phyloP scores from a whole-genome alignment of 805 yeast genomes.

The Kodamaea jinghongensis region DNA sequence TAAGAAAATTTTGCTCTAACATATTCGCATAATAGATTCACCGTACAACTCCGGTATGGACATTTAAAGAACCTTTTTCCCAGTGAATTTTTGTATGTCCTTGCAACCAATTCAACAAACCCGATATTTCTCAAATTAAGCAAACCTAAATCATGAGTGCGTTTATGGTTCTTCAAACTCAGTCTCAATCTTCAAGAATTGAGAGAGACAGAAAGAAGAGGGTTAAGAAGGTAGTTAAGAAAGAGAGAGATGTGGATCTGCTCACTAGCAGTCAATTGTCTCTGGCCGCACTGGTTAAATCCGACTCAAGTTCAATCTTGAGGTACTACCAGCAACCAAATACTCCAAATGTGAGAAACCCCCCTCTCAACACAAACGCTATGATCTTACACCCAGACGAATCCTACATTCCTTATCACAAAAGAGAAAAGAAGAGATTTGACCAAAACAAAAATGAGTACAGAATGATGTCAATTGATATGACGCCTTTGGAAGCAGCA shows the following conservation, averaged over 20 bases:
- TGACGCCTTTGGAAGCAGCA: conserved; percentile 11
- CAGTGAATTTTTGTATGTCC: too few relatives aligned
- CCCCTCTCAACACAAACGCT: conserved; percentile 7
- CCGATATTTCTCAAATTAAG: too few relatives aligned
- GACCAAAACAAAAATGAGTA: conserved; percentile 12
- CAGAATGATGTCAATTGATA: conserved; percentile 6
- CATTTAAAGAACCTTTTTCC: too few relatives aligned
- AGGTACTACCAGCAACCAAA: conserved; percentile 1
- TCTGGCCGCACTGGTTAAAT: conserved; percentile 2
- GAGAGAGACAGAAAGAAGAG: conserved; percentile 8
- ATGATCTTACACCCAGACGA: conserved; percentile 10
- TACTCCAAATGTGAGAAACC: conserved; percentile 2
- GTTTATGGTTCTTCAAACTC: conserved; percentile 10
- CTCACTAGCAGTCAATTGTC: neutral
- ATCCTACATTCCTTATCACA: conserved; percentile 9
- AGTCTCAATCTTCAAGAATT: conserved; percentile 6
- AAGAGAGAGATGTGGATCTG: neutral
- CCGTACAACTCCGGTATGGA: too few relatives aligned
- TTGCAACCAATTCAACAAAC: too few relatives aligned
- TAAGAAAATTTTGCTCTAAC: too few relatives aligned
- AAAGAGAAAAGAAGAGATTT: conserved; percentile 12
- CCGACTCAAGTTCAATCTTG: conserved; percentile 5
- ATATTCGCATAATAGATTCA: too few relatives aligned
- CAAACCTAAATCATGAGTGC: conserved; percentile 10
- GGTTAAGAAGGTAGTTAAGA: neutral